These are phyloP conservation scores for Stagonosporopsis cucurbitacearum DNA, from an alignment of 2,329 filamentous ascomycete genomes.

Conservation along the genomic window DNA sequence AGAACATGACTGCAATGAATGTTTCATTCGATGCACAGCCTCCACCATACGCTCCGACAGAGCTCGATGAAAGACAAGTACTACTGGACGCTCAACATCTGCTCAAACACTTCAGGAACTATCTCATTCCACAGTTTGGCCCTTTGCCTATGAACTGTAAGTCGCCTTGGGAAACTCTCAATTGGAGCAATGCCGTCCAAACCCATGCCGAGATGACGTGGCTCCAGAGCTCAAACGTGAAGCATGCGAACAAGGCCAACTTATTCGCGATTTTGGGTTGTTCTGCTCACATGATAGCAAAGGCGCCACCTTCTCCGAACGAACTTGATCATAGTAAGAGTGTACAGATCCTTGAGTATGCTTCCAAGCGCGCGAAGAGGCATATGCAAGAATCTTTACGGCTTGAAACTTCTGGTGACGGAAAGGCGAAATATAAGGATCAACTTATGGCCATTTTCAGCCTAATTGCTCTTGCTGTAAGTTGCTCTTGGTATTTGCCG, in stretches of 20 bases:
- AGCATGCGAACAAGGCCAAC: slow-evolving; percentile 23
- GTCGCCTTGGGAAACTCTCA: slow-evolving; percentile 27
- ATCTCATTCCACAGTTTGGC: slow-evolving; percentile 21
- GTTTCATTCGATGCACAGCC: slow-evolving; percentile 6
- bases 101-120: slow-evolving; percentile 23
- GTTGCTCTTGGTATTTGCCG: not conserved
- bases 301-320: not conserved
- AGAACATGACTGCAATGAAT: not conserved
- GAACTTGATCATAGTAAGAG: slow-evolving; percentile 2
- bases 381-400: slow-evolving; percentile 26
- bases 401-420: slow-evolving; percentile 16
- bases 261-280: slow-evolving; percentile 23
- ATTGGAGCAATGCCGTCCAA: slow-evolving; percentile 19
- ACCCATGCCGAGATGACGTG: slow-evolving; percentile 25
- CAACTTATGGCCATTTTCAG: slow-evolving; percentile 27
- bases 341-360: slow-evolving; percentile 17
- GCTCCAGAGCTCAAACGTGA: slow-evolving; percentile 12
- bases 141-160: slow-evolving; percentile 20
- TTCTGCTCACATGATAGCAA: slow-evolving; percentile 16
- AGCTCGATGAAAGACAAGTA: slow-evolving; percentile 15
- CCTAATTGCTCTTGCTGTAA: slow-evolving; percentile 24
- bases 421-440: slow-evolving; percentile 28
- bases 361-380: slow-evolving; percentile 14
- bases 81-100: slow-evolving; percentile 19
- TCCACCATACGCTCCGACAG: slow-evolving; percentile 8